A percentile compares a stretch with the other conserved stretches of the same genome.
Conservation (phyloP, 805 yeast species). For the Lachancea quebecensis region DNA sequence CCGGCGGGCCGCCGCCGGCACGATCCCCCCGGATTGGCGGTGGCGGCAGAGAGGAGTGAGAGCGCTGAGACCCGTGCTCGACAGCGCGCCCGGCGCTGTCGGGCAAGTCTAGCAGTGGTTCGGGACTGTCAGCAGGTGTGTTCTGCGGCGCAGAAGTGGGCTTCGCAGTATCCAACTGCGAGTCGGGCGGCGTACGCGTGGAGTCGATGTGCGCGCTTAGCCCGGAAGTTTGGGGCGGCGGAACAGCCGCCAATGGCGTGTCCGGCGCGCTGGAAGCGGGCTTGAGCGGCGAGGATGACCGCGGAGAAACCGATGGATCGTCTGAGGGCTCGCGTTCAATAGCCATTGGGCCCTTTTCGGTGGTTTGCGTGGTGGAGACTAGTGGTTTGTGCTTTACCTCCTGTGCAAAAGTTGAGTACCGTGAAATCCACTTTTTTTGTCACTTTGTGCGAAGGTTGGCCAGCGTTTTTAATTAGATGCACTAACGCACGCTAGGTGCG, state of each 20-base stretch:
- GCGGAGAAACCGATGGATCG: neutral
- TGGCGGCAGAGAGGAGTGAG: constrained; percentile 6
- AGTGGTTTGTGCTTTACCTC: neutral
- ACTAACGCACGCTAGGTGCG: too few species aligned
- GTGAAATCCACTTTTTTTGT: neutral
- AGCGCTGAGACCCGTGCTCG: too few species aligned
- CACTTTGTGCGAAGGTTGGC: neutral
- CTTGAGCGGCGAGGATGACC: neutral
- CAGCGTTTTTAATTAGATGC: too few species aligned
- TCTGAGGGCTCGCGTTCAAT: neutral
- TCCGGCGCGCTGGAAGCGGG: neutral
- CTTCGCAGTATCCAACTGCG: constrained; percentile 13
- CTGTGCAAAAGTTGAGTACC: neutral
- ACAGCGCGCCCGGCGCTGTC: neutral
- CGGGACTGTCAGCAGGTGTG: constrained; percentile 24
- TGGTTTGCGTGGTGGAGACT: neutral
- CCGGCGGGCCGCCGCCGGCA: constrained; percentile 12
- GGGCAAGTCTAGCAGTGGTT: neutral
- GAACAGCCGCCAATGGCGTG: neutral
- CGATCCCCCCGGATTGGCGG: constrained; percentile 9
- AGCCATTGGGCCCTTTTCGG: neutral
- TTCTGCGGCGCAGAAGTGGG: constrained; percentile 25
- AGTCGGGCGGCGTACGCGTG: constrained; percentile 3
- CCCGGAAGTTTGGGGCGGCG: neutral
- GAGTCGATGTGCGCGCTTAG: constrained; percentile 4